Evolutionary conservation across 257 asterid genomes (phyloP), one percentile per base, ranked within the genome.

Genomic region (Solanum pennellii): DNA sequence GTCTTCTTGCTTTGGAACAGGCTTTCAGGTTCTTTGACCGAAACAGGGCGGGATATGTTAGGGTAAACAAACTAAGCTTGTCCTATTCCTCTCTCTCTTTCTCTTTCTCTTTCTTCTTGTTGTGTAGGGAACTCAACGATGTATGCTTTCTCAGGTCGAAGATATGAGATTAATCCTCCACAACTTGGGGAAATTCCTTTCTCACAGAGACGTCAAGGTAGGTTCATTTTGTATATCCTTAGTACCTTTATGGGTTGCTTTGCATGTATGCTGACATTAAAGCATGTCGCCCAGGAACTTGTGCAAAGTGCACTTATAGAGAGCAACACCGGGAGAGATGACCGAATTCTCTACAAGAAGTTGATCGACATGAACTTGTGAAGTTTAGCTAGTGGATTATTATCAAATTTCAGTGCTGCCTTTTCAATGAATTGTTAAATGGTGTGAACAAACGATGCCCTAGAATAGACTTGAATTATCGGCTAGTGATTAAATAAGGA

Each of bases 11-110:
- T 86, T 86, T 82, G 82, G 66, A 72, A 88, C 94, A 96, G 98
- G 99, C 99, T 88, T 97, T 97, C 93, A 95, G 99, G 91, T 97
- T 97, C 89, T 97, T 97, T 89, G 99, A 97, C 72, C 94, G 99
- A 42, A 97, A 94, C 87, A 96, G 98, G 62, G 95, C 89, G 82
- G 99, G 99, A 86, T 92, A 93, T 89, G 72, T 97, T 56, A 94
- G 96, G 95, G 99, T 95, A 90, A 92, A 27, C 65, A 31, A 42
- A 49, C 45, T 49, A 49, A 69, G 88, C 37, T 44, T 86, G 49
- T 69, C 49, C 62, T 47, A 3, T 52, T n/a, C 72, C 1, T 41
- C n/a, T 25, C 80, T 18, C 7, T 65, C 66, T 18, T 35, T 14
- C 9, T 27, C 29, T 27, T 27, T 27, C 29, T 56, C n/a, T 18